Conservation (phyloP, 2,329 filamentous ascomycete species). For the Fusarium secorum region DNA sequence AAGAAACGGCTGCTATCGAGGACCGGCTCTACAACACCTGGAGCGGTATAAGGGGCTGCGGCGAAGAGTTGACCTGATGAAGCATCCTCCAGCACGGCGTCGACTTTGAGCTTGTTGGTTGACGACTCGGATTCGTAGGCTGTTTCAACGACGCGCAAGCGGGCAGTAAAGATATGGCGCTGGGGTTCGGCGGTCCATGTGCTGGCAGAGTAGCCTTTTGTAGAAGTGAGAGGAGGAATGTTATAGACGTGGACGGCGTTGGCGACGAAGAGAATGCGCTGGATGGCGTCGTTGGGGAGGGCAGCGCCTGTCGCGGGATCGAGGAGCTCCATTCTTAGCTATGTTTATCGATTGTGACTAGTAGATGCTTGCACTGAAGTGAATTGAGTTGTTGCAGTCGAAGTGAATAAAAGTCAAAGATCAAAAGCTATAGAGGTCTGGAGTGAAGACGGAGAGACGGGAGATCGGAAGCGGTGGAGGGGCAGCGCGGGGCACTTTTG, state of each 20-base stretch:
- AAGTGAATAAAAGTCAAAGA: not conserved
- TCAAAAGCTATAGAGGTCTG: not conserved
- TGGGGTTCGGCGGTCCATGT: constrained; percentile 77
- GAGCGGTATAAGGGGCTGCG: constrained; percentile 77
- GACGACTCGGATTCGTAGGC: constrained; percentile 56
- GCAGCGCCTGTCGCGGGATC: constrained; percentile 76
- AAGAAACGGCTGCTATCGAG: constrained; percentile 86
- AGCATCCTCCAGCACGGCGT: constrained; percentile 81
- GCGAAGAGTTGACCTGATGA: constrained; percentile 79
- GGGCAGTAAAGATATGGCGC: constrained; percentile 85
- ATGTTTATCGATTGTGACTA: not conserved
- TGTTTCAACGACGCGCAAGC: constrained; percentile 80
- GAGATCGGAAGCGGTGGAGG: constrained; percentile 28
- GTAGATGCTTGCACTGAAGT: not conserved
- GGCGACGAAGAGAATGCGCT: constrained; percentile 82
- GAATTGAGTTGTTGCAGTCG: not conserved
- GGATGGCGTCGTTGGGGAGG: constrained; percentile 79
- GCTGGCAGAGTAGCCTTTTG: constrained; percentile 79
- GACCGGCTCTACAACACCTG: constrained; percentile 75
- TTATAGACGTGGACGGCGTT: constrained; percentile 83
- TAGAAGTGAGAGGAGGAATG: constrained; percentile 80
- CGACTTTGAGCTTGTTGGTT: constrained; percentile 69
- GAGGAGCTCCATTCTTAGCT: constrained; percentile 63
- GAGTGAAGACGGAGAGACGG: constrained; percentile 8
- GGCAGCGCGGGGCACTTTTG: constrained; percentile 29